Base-by-base conservation (phyloP, 139 green algal genomes). In the Volvox africanus region DNA sequence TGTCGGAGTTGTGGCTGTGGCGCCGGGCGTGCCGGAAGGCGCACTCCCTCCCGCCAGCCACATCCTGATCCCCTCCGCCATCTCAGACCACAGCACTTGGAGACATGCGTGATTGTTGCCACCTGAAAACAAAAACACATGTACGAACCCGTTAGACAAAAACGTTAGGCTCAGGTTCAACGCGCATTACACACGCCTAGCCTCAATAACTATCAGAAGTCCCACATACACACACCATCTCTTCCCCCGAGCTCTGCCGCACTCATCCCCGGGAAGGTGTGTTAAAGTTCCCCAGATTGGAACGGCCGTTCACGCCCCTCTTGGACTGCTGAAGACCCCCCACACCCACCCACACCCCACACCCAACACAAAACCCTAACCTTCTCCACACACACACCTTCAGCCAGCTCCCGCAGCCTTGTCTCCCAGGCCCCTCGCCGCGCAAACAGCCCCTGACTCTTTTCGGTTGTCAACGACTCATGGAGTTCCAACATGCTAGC, bases 71-170 rank as follows among this genome's bases (percentile, higher is more conserved):
- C 75, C 90, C 36, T 93, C 90, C 14, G 73, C 61, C 82, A 93
- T 87, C 83, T 93, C 90, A 20, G 85, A 28, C 90, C 90, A 93
- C 75, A 93, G 36, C 55, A 87, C 82, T 83, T 90, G 90, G 21
- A 93, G 90, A 50, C 90, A 93, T 75, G 61, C n/a, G 76, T 68
- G 68, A 84, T 85, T 93, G 90, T 93, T 93, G 75, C 90, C 90
- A 24, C 90, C 90, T 93, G 82, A 77, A 5, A 55, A 55, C 44
- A 55, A 55, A n/a, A 55, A 55, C 44, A 55, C 5, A 14, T 5
- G 44, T 55, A 55, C 44, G 44, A 55, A 14, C 9, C 5, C 44
- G 44, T 55, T 14, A 5, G 44, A 55, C 44, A 55, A 55, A 55
- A 55, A 55, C n/a, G n/a, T n/a, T 55, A 55, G 44, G 44, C 9